Evolutionary conservation across 768 basidiomycete species (phyloP).

Genomic region (Lentinula sp.): DNA sequence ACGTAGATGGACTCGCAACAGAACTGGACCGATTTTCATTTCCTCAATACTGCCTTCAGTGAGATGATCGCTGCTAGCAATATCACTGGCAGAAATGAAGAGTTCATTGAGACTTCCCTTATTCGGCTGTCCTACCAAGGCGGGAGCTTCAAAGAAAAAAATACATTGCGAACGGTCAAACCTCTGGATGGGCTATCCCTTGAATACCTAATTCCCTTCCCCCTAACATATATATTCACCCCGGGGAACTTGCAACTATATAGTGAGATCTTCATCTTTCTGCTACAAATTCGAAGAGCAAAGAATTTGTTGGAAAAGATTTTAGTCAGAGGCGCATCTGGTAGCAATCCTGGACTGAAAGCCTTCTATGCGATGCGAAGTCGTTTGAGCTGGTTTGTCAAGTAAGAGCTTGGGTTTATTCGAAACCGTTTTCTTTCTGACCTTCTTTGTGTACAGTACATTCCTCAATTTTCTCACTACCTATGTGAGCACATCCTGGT

Average conservation of each 20-base stretch:
- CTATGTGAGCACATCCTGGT: constrained; percentile 38
- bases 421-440: not conserved
- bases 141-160: constrained; percentile 28
- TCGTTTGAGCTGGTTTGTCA: constrained; percentile 79
- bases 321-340: constrained; percentile 48
- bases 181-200: constrained; percentile 60
- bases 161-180: constrained; percentile 46
- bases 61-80: constrained; percentile 52
- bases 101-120: constrained; percentile 62
- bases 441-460: constrained; percentile 31
- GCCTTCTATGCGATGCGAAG: constrained; percentile 72
- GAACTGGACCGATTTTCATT: constrained; percentile 78
- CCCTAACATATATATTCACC: constrained; percentile 72
- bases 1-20: constrained; percentile 68
- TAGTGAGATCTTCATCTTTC: constrained; percentile 60
- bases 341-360: constrained; percentile 46
- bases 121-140: constrained; percentile 66
- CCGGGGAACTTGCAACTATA: constrained; percentile 52
- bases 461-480: constrained; percentile 68
- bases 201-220: constrained; percentile 82
- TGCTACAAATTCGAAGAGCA: constrained; percentile 69
- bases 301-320: constrained; percentile 68
- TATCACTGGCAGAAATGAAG: constrained; percentile 26
- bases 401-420: constrained; percentile 42
- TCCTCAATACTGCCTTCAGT: constrained; percentile 70